These are phyloP conservation scores for Tulasnella calospora DNA, from an alignment of 768 basidiomycete species.

Conservation along the genomic window DNA sequence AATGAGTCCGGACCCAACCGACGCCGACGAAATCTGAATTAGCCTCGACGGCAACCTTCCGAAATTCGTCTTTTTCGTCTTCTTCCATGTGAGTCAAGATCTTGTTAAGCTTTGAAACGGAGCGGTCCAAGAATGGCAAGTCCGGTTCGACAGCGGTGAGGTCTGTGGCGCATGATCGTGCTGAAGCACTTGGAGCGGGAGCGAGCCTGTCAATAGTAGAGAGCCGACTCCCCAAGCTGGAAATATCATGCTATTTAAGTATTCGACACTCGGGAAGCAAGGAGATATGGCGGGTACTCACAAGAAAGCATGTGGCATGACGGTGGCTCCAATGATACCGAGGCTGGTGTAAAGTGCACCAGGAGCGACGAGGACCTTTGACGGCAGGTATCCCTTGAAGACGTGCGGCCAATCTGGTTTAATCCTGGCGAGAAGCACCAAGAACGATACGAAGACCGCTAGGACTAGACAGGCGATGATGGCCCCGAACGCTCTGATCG, in stretches of 20 bases:
- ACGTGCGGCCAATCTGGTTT: constrained; percentile 39
- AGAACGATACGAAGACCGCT: constrained; percentile 41
- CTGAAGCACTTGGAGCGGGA: background rate
- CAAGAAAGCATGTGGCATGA: constrained; percentile 46
- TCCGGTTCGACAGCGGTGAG: background rate
- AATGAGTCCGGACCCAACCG: too few species aligned
- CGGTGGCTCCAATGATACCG: constrained; percentile 38
- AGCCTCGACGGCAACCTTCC: background rate
- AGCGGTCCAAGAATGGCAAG: background rate
- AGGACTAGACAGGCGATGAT: constrained; percentile 30
- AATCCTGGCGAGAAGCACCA: constrained; percentile 41
- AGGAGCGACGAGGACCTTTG: constrained; percentile 30
- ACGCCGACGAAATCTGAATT: background rate
- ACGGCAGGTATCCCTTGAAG: constrained; percentile 41
- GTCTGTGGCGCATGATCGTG: background rate
- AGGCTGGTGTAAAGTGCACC: constrained; percentile 25
- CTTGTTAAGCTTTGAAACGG: background rate
- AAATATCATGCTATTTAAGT: background rate
- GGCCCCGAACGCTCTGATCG: constrained; percentile 23
- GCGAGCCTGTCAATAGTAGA: constrained; percentile 11
- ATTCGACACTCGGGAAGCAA: background rate
- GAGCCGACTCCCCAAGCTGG: constrained; percentile 18
- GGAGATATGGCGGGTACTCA: background rate
- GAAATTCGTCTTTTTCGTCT: background rate
- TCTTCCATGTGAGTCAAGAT: background rate